A percentile compares a stretch with the other conserved stretches of the same genome.
Evolutionary conservation across 768 basidiomycete species (phyloP).

Genomic region (Boletus bicolor): DNA sequence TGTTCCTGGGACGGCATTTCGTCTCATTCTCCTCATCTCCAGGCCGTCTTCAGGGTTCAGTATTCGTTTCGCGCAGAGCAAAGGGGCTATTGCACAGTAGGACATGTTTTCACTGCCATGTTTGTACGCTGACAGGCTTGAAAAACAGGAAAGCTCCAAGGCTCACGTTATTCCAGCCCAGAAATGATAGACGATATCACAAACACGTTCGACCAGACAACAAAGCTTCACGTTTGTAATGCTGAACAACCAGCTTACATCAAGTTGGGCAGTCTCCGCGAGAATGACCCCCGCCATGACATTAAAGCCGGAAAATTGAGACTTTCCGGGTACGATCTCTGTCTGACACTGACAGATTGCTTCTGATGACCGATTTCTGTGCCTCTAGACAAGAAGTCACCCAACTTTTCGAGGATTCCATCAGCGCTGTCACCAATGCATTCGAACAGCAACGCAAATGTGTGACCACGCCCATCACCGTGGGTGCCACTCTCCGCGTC

Average conservation of each 20-base stretch:
- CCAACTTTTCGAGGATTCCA: conserved; percentile 41
- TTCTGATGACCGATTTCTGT: background rate
- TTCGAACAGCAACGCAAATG: conserved; percentile 28
- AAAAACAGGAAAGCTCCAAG: conserved; percentile 23
- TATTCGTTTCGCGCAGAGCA: conserved; percentile 34
- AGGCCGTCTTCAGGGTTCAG: conserved; percentile 40
- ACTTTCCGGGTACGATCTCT: conserved; percentile 30
- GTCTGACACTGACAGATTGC: background rate
- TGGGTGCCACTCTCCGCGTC: conserved; percentile 8
- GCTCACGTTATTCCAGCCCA: conserved; percentile 25
- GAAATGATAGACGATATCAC: conserved; percentile 33
- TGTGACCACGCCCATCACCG: conserved; percentile 27
- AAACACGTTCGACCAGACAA: conserved; percentile 33
- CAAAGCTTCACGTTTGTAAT: conserved; percentile 38
- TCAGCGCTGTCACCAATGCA: conserved; percentile 30
- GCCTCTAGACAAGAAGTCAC: conserved; percentile 33
- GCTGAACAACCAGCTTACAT: conserved; percentile 33
- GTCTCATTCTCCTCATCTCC: background rate
- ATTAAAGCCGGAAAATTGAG: conserved; percentile 35
- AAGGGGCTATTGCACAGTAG: conserved; percentile 32
- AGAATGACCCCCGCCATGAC: conserved; percentile 29
- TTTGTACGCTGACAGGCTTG: background rate
- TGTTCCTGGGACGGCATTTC: background rate
- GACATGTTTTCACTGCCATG: background rate
- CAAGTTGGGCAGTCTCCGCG: conserved; percentile 37